These are phyloP conservation scores for Moesziomyces parantarcticus DNA, from an alignment of 1,284 basidiomycete genomes.

Conservation along the genomic window DNA sequence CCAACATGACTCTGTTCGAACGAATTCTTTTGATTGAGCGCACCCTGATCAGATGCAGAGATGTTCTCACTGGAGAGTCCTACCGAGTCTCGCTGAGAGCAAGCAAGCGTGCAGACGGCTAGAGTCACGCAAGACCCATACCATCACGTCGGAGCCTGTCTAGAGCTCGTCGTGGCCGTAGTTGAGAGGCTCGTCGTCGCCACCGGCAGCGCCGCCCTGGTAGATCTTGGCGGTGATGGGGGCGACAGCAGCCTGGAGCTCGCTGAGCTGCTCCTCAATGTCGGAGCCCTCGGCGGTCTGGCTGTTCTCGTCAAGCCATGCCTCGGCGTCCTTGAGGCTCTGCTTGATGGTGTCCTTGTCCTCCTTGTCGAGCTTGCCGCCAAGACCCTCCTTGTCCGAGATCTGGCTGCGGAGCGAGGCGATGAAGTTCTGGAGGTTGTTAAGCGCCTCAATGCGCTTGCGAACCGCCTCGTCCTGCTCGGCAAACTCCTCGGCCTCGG, in stretches of 20 bases:
- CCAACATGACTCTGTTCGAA: no score
- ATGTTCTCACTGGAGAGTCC: not conserved
- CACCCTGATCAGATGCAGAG: not conserved
- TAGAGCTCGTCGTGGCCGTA: conserved; percentile 67
- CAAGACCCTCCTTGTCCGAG: conserved; percentile 67
- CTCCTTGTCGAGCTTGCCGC: conserved; percentile 66
- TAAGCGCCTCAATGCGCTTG: conserved; percentile 65
- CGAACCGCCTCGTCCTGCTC: conserved; percentile 67
- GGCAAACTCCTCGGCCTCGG: conserved; percentile 66
- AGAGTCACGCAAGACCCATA: not conserved
- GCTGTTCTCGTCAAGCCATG: conserved; percentile 67
- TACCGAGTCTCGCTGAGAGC: not conserved
- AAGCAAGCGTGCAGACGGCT: no score
- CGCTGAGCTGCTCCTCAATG: conserved; percentile 67
- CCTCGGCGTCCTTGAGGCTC: conserved; percentile 66
- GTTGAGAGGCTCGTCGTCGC: conserved; percentile 63
- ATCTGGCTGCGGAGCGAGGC: conserved; percentile 63
- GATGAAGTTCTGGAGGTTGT: conserved; percentile 66
- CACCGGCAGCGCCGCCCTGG: conserved; percentile 46
- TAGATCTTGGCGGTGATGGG: conserved; percentile 68
- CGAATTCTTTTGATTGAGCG: not conserved
- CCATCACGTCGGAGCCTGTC: not conserved
- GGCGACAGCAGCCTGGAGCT: conserved; percentile 65
- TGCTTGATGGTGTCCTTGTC: conserved; percentile 67
- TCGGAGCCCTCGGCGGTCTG: conserved; percentile 64